Evolutionary conservation across 2,329 filamentous ascomycete genomes (phyloP).

Genomic region (Alternaria consortialis): DNA sequence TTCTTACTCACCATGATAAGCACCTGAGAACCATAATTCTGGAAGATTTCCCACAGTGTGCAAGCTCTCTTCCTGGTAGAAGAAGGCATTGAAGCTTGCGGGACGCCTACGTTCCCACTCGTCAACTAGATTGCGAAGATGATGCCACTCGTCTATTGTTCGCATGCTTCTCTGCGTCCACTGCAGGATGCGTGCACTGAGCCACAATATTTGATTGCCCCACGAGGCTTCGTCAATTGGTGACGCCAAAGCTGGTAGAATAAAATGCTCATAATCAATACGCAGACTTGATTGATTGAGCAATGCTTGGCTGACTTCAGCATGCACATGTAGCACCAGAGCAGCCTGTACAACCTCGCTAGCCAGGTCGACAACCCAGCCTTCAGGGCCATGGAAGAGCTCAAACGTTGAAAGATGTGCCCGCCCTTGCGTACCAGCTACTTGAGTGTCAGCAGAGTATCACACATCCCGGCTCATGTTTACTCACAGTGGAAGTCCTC

Average conservation of each 20-base stretch:
- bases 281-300: constrained; percentile 21
- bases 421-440: constrained; percentile 30
- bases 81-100: constrained; percentile 24
- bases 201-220: constrained; percentile 31
- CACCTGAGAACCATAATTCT: constrained; percentile 27
- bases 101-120: constrained; percentile 31
- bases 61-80: constrained; percentile 16
- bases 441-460: constrained; percentile 10
- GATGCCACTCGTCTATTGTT: constrained; percentile 18
- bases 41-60: constrained; percentile 11
- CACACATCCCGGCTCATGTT: not conserved
- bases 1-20: constrained; percentile 26
- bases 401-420: constrained; percentile 25
- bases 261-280: constrained; percentile 22
- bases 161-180: constrained; percentile 14
- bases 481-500: constrained; percentile 30
- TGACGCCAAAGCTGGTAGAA: constrained; percentile 11
- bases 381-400: constrained; percentile 24
- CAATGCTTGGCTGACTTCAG: constrained; percentile 25
- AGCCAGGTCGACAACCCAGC: constrained; percentile 24
- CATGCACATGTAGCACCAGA: constrained; percentile 29
- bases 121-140: constrained; percentile 21
- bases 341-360: constrained; percentile 27
- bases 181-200: constrained; percentile 27
- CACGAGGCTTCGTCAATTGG: constrained; percentile 24